A percentile compares a stretch with the other conserved stretches of the same genome.
These are phyloP conservation scores for Starmerella potacharoeniae DNA, from an alignment of 805 yeast species.

Conservation along the genomic window DNA sequence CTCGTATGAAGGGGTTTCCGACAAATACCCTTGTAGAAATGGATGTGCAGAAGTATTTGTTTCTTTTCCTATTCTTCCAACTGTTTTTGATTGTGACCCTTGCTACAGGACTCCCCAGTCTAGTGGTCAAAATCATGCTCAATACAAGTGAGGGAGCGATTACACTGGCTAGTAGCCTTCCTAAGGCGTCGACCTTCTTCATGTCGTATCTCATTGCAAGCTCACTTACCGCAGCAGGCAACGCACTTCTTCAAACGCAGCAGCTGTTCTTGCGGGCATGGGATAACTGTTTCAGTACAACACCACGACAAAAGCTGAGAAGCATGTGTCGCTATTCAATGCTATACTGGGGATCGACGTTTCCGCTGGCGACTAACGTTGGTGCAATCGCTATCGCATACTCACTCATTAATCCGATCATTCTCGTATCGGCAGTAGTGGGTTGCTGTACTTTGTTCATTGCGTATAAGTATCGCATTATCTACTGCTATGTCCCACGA, in stretches of 20 bases:
- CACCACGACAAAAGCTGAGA: conserved; percentile 49
- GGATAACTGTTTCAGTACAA: conserved; percentile 35
- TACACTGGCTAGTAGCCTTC: conserved; percentile 65
- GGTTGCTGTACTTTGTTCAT: conserved; percentile 47
- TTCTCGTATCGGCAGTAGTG: conserved; percentile 47
- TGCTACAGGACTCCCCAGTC: conserved; percentile 63
- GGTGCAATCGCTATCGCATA: conserved; percentile 72
- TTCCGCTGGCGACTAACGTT: conserved; percentile 64
- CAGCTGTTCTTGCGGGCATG: conserved; percentile 36
- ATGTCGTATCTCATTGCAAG: conserved; percentile 63
- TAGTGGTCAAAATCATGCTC: conserved; percentile 17
- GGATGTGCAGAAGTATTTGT: conserved; percentile 70
- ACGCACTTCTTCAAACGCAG: conserved; percentile 50
- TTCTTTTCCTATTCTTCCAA: conserved; percentile 67
- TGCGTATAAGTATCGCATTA: conserved; percentile 60
- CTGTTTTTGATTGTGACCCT: conserved; percentile 74
- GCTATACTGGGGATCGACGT: conserved; percentile 68
- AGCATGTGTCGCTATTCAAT: conserved; percentile 36
- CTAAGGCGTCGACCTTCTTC: conserved; percentile 78
- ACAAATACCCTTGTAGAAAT: conserved; percentile 54
- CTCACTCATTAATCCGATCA: conserved; percentile 67
- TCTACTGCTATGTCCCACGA: conserved; percentile 35
- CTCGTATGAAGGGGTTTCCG: conserved; percentile 44
- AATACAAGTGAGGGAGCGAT: conserved; percentile 30
- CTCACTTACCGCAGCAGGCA: conserved; percentile 67